These are phyloP conservation scores for Xenoacremonium recifei DNA, from an alignment of 2,329 filamentous ascomycete species.

Conservation along the genomic window DNA sequence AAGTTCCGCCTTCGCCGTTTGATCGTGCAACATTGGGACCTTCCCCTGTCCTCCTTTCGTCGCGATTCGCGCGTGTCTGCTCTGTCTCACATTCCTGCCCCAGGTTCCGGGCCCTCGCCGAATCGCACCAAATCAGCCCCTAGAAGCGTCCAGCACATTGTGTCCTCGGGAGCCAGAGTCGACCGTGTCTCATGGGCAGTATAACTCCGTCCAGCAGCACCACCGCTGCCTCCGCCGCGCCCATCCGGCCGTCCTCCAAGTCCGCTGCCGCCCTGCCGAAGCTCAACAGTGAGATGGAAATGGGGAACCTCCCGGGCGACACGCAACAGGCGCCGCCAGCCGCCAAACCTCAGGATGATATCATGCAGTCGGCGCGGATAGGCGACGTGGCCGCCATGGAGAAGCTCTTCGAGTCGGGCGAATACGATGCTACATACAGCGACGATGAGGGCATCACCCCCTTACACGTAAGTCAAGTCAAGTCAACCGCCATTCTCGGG, in stretches of 20 bases:
- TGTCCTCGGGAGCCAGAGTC: too few relatives aligned
- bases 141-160: too few relatives aligned
- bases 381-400: slow-evolving; percentile 87
- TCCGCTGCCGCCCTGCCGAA: slow-evolving; percentile 51
- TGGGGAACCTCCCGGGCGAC: slow-evolving; percentile 47
- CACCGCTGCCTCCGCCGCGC: slow-evolving; percentile 39
- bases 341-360: slow-evolving; percentile 79
- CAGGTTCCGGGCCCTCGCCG: too few relatives aligned
- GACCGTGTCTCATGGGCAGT: slow-evolving; percentile 38
- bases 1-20: background rate
- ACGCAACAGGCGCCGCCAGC: slow-evolving; percentile 29
- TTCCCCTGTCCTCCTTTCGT: background rate
- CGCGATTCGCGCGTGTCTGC: background rate
- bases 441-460: slow-evolving; percentile 96
- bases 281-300: slow-evolving; percentile 56
- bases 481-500: too few relatives aligned
- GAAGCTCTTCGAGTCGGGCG: slow-evolving; percentile 81
- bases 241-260: slow-evolving; percentile 57
- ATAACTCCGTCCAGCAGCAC: slow-evolving; percentile 33
- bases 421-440: slow-evolving; percentile 76
- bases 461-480: slow-evolving; percentile 68
- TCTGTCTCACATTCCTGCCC: background rate
- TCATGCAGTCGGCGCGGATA: slow-evolving; percentile 91
- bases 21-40: background rate
- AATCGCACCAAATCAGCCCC: too few relatives aligned